These are phyloP conservation scores for Austroboletus olivaceoglutinosus DNA, from an alignment of 1,284 basidiomycete genomes.

Conservation along the genomic window DNA sequence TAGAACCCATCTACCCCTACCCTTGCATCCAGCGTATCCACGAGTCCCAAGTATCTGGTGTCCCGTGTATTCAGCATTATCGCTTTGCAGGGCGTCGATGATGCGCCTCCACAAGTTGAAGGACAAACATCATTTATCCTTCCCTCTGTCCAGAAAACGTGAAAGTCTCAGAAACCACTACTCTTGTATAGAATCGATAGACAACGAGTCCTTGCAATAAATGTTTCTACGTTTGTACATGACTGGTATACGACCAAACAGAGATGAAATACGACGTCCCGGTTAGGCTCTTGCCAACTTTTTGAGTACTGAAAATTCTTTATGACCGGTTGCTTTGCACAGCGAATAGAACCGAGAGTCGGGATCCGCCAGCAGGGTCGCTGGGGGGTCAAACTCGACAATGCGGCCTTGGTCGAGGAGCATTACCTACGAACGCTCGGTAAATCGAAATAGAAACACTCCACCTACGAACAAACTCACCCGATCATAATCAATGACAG, in stretches of 20 bases:
- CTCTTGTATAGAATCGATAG: too few species aligned
- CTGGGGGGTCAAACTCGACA: slow-evolving; percentile 76
- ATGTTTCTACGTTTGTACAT: neutral
- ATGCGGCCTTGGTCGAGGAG: slow-evolving; percentile 85
- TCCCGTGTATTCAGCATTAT: too few species aligned
- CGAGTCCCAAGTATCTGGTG: too few species aligned
- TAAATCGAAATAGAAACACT: neutral
- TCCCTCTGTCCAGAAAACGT: too few species aligned
- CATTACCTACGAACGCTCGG: slow-evolving; percentile 58
- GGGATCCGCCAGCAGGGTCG: slow-evolving; percentile 60
- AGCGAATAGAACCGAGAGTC: slow-evolving; percentile 72
- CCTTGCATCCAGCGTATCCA: too few species aligned
- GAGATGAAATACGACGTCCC: neutral
- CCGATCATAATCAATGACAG: slow-evolving; percentile 68
- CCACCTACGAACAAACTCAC: slow-evolving; percentile 34
- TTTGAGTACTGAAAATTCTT: slow-evolving; percentile 74
- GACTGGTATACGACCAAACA: neutral
- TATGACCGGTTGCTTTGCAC: slow-evolving; percentile 80
- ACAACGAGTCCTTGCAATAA: too few species aligned
- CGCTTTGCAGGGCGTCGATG: too few species aligned
- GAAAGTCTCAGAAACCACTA: too few species aligned
- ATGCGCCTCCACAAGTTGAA: too few species aligned
- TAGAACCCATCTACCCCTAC: too few species aligned
- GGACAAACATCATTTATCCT: too few species aligned
- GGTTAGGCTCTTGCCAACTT: slow-evolving; percentile 56